These are phyloP conservation scores for Monosporozyma solicola DNA, from an alignment of 805 yeast species.

Conservation along the genomic window DNA sequence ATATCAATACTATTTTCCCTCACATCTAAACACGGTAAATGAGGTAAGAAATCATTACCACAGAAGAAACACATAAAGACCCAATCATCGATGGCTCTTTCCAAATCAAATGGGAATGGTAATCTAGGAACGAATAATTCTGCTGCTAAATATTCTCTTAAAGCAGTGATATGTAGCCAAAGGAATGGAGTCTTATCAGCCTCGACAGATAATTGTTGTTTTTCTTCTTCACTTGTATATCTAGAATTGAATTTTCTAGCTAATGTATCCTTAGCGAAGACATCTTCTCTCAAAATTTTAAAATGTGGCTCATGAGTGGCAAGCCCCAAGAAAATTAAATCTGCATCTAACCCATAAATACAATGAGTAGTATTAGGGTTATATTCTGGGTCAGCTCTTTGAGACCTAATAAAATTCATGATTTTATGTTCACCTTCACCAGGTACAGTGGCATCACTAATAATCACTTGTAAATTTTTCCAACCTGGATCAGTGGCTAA, in stretches of 20 bases:
- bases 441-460: constrained; percentile 94
- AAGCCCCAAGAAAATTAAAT: constrained; percentile 86
- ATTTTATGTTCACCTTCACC: constrained; percentile 99
- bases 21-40: constrained; percentile 87
- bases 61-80: constrained; percentile 97
- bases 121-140: constrained; percentile 67
- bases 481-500: constrained; percentile 87
- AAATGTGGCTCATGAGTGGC: constrained; percentile 99
- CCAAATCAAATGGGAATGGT: constrained; percentile 74
- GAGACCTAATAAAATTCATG: constrained; percentile 90
- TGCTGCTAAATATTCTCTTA: constrained; percentile 78
- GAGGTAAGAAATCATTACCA: constrained; percentile 97
- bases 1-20: constrained; percentile 89
- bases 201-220: constrained; percentile 46
- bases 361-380: constrained; percentile 93
- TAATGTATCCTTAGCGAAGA: constrained; percentile 61
- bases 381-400: constrained; percentile 76
- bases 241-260: constrained; percentile 8
- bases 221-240: background rate
- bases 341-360: constrained; percentile 97
- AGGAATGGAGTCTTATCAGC: constrained; percentile 58
- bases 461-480: constrained; percentile 79
- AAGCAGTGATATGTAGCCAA: constrained; percentile 84
- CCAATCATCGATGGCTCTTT: constrained; percentile 98
- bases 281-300: constrained; percentile 89